Evolutionary conservation across 1,139 yeast genomes (phyloP).

Genomic region (Candida dubliniensis): DNA sequence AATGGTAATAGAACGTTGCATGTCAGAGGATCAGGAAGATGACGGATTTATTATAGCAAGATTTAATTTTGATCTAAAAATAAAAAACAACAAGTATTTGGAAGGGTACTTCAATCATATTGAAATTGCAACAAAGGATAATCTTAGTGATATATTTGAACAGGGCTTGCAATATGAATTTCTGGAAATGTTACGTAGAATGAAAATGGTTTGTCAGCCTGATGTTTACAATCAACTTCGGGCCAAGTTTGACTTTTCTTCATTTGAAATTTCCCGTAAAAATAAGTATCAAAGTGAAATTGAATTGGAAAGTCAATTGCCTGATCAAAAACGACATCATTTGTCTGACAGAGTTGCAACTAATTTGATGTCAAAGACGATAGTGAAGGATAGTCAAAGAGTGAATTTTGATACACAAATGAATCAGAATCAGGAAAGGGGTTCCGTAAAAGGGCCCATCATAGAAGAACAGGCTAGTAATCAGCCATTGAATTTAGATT

Average conservation of each 20-base stretch:
- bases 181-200: conserved; percentile 7
- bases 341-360: neutral
- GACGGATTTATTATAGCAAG: conserved; percentile 7
- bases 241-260: neutral
- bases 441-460: neutral
- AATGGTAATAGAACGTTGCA: neutral
- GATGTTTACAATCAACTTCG: neutral
- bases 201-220: neutral
- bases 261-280: neutral
- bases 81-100: conserved; percentile 5
- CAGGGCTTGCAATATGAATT: conserved; percentile 9
- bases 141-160: conserved; percentile 4
- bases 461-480: too few species aligned
- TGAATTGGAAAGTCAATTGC: conserved; percentile 1
- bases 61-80: conserved; percentile 10
- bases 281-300: neutral
- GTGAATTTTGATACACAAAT: neutral
- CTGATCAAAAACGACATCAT: neutral
- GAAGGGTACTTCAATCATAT: conserved; percentile 7
- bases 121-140: conserved; percentile 4
- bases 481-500: too few species aligned
- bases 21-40: neutral
- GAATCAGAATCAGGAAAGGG: neutral
- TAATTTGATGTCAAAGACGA: neutral
- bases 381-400: neutral